phyloP scores from a whole-genome alignment of 129 eudicot species.

The Chrysanthemum makinoi region DNA sequence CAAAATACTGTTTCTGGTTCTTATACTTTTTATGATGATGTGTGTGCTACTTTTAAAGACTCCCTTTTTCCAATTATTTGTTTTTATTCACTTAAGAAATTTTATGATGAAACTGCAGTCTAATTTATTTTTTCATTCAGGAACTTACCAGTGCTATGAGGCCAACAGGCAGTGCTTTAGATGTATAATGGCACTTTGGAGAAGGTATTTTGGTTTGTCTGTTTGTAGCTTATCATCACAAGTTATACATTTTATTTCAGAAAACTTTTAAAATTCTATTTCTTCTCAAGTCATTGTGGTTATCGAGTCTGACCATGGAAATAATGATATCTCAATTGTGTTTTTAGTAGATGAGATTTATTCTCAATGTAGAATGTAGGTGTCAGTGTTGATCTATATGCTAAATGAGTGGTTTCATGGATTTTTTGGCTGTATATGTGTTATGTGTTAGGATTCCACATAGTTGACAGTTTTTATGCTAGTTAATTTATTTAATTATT shows the following conservation, averaged over 20 bases:
- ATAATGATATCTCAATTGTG: no score
- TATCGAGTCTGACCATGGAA: not conserved
- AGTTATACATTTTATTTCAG: conserved; percentile 1
- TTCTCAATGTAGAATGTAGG: conserved; percentile 8
- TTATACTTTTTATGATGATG: conserved; percentile 11
- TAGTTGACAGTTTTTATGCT: conserved; percentile 3
- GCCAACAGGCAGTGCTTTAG: conserved; percentile 77
- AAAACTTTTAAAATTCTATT: not conserved
- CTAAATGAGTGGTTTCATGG: conserved; percentile 12
- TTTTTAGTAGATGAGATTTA: not conserved
- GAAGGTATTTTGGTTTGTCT: conserved; percentile 95
- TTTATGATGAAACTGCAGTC: conserved; percentile 46
- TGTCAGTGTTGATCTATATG: conserved; percentile 11
- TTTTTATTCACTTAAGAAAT: conserved; percentile 6
- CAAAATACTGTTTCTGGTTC: not conserved
- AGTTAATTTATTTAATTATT: not conserved
- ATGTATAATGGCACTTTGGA: conserved; percentile 74
- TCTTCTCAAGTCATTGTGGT: not conserved
- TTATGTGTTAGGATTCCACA: not conserved
- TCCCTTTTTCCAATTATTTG: conserved; percentile 9
- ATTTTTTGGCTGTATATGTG: not conserved
- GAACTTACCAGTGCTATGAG: conserved; percentile 74
- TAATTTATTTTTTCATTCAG: conserved; percentile 74
- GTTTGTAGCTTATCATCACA: conserved; percentile 43
- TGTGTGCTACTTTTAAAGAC: conserved; percentile 19